Evolutionary conservation across 23 red algal genomes (phyloP), one percentile per base, ranked within the genome.

Genomic region (Agarophyton chilense): DNA sequence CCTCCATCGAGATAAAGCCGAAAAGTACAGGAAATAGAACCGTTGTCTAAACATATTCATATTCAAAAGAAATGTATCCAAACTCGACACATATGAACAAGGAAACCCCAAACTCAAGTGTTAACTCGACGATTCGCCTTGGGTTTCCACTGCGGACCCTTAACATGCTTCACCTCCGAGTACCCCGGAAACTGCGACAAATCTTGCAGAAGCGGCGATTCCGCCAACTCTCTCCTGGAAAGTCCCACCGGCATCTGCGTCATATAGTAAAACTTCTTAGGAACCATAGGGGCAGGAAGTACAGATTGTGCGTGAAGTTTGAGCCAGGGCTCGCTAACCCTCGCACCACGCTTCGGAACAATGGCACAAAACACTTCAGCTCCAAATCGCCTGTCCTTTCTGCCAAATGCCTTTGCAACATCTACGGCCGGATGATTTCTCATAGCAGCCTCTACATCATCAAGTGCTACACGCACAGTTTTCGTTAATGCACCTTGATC

Each of bases 281-380:
- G 92, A 16, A 94, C 92, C 72, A 94, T 81, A 54, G 82, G 75
- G 8, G 83, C 83, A 21, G 84, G 84, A 22, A 94, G 70, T 31
- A 75, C 55, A 19, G 75, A 88, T 47, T 94, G 92, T 0, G 92
- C 92, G 50, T 89, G 83, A 49, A 94, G 53, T 31, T 89, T 88
- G 28, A 94, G 62, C 92, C 92, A 94, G 0, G 83, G 71, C 52
- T 88, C 83, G 25, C 82, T 88, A 12, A 89, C 72, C 56, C 92
- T 71, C 34, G 92, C 92, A 21, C 92, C 92, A 21, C 82, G 74
- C 78, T 94, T 88, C 28, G 92, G 81, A 41, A 89, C 92, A 44
- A 94, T 83, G 18, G 92, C 92, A n/a, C 92, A 94, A 52, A 82
- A 89, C 22, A 94, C 92, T 45, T 94, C 92, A 43, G 83, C 81